These are phyloP conservation scores for Solanum ahanhuiri DNA, from an alignment of 257 asterid species.

Conservation along the genomic window DNA sequence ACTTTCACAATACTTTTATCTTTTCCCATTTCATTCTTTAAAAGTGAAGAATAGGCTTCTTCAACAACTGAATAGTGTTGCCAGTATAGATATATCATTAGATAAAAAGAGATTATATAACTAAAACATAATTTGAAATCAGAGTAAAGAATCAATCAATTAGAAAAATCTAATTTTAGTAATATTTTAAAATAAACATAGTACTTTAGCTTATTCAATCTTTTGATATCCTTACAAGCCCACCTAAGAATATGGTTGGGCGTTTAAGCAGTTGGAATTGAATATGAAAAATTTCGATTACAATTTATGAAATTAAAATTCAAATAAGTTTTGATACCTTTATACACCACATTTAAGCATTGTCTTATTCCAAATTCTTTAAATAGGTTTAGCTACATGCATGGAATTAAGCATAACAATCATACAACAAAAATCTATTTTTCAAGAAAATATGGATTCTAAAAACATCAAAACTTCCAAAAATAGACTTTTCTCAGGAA, in stretches of 20 bases:
- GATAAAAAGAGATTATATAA: neutral
- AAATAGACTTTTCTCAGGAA: conserved; percentile 29
- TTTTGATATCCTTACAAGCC: neutral
- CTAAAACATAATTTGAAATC: no score
- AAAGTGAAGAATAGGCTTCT: neutral
- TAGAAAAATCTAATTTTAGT: no score
- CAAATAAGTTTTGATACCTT: no score
- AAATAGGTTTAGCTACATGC: neutral
- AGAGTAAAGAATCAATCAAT: no score
- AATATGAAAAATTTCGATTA: no score
- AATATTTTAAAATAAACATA: no score
- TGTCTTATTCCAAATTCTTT: neutral
- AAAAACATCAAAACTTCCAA: conserved; percentile 29
- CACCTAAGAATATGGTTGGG: neutral
- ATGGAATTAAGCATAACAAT: neutral
- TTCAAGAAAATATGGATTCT: conserved; percentile 20
- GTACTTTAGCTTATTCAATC: neutral
- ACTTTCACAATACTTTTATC: no score
- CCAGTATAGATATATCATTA: neutral
- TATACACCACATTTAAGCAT: no score
- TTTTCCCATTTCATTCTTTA: no score
- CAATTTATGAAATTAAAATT: no score
- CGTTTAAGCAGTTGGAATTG: neutral
- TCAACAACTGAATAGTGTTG: neutral
- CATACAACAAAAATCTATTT: neutral